These are phyloP conservation scores for Amborella trichopoda DNA, from an alignment of 164 flowering plant species.

Conservation along the genomic window DNA sequence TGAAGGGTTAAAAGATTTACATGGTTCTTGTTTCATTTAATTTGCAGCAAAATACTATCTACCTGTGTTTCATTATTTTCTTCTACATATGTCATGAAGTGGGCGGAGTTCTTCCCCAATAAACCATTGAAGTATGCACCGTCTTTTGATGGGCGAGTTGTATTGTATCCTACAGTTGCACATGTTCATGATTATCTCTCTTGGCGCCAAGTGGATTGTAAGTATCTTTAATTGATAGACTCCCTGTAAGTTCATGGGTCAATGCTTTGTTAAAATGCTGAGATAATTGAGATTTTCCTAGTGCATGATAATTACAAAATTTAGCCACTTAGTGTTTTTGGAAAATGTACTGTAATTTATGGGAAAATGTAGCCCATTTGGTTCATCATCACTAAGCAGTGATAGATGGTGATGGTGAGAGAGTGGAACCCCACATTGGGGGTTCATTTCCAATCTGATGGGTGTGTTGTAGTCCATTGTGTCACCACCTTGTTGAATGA, in stretches of 20 bases:
- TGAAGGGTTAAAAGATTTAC: not conserved
- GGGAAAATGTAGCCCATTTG: not conserved
- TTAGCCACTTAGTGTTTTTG: no score
- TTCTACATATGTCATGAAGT: slow-evolving; percentile 44
- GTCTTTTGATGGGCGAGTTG: slow-evolving; percentile 72
- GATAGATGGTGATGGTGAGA: not conserved
- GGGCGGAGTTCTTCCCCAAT: slow-evolving; percentile 51
- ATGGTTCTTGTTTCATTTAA: not conserved
- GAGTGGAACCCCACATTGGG: no score
- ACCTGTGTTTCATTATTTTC: slow-evolving; percentile 55
- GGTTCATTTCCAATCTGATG: no score
- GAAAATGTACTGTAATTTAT: no score
- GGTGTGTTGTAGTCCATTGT: no score
- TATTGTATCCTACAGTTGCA: slow-evolving; percentile 58
- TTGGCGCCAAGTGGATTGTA: slow-evolving; percentile 96
- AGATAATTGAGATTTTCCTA: not conserved
- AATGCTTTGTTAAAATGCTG: not conserved
- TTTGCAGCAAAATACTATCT: slow-evolving; percentile 68
- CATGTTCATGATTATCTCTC: slow-evolving; percentile 61
- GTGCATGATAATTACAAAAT: not conserved
- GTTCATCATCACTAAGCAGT: not conserved
- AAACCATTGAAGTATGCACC: slow-evolving; percentile 55
- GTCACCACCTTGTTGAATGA: no score
- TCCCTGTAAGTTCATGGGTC: not conserved
- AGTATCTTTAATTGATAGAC: slow-evolving; percentile 17